Evolutionary conservation across 257 asterid species (phyloP), one percentile per base, ranked within the genome.

Genomic region (Parsonsia alboflavescens): DNA sequence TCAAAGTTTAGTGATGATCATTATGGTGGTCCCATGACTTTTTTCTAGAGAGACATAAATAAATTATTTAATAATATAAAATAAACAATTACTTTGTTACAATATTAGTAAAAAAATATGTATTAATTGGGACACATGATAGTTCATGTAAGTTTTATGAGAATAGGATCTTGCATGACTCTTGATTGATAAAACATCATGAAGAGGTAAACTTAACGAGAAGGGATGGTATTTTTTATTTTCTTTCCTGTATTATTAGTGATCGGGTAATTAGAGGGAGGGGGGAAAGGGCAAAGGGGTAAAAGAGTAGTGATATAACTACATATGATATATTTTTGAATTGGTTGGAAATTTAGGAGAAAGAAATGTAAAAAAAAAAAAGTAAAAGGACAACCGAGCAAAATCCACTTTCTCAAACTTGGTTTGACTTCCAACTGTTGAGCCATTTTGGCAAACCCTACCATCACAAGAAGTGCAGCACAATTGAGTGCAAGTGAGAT

Each of bases 371-470:
- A 73, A 78, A 75, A 70, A 74, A 69, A 61, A 76, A 85, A 78
- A 80, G 75, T 65, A 54, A 52, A 62, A 80, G 56, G 73, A 70
- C 72, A 66, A 67, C 68, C 68, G 41, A 78, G 82, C 73, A 66
- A 61, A 74, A 76, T 21, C 64, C 76, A 80, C 85, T 82, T 70
- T 71, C 61, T 64, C 68, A 63, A 73, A 68, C 77, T 52, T 62
- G 74, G 72, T 74, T 85, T 83, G 86, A 82, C 85, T 76, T 82
- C 7, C 36, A 44, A 68, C 45, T 72, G 45, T 76, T 73, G 48
- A 45, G 9, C 73, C 73, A 69, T 69, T 49, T 48, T 4, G 36
- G 71, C 79, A 81, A 33, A 83, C 86, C 84, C 80, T 77, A 75
- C 84, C 89, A 78, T 79, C 75, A 79, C 77, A 41, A 74, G 63